These are phyloP conservation scores for Allantophomopsis lycopodina DNA, from an alignment of 2,329 filamentous ascomycete genomes.

Conservation along the genomic window DNA sequence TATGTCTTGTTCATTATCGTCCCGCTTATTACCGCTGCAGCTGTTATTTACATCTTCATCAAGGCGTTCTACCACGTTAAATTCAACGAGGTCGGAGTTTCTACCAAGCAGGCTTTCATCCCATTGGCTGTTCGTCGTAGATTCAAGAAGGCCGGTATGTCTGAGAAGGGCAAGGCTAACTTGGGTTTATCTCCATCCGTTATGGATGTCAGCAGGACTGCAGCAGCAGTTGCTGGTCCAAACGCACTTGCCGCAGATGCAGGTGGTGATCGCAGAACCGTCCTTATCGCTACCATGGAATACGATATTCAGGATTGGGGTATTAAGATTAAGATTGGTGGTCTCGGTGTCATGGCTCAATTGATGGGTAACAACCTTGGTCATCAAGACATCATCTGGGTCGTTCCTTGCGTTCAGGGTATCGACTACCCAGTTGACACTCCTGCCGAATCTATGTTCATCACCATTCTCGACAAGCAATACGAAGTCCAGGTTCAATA, in stretches of 20 bases:
- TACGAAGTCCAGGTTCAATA: constrained; percentile 51
- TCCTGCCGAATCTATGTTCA: constrained; percentile 42
- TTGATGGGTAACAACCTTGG: constrained; percentile 53
- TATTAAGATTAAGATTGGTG: constrained; percentile 58
- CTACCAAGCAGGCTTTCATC: constrained; percentile 29
- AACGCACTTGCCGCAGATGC: constrained; percentile 3
- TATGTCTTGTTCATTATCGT: constrained; percentile 38
- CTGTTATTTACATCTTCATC: constrained; percentile 41
- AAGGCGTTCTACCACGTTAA: constrained; percentile 39
- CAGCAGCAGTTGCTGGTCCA: background rate
- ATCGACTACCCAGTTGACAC: constrained; percentile 46
- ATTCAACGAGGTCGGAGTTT: constrained; percentile 42
- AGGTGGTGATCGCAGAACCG: constrained; percentile 27
- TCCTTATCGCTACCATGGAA: constrained; percentile 56
- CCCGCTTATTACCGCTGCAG: constrained; percentile 32
- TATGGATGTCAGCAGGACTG: constrained; percentile 13
- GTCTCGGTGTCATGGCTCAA: constrained; percentile 55
- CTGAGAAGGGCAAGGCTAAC: constrained; percentile 10
- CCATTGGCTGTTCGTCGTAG: constrained; percentile 20
- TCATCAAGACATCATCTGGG: constrained; percentile 50
- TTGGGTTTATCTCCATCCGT: constrained; percentile 10
- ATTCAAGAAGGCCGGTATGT: constrained; percentile 16
- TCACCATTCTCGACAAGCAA: constrained; percentile 42
- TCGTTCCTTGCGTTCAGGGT: constrained; percentile 44
- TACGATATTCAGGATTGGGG: constrained; percentile 57